Conservation (phyloP, 73 alveolate species). For the Uronychia setigera region DNA sequence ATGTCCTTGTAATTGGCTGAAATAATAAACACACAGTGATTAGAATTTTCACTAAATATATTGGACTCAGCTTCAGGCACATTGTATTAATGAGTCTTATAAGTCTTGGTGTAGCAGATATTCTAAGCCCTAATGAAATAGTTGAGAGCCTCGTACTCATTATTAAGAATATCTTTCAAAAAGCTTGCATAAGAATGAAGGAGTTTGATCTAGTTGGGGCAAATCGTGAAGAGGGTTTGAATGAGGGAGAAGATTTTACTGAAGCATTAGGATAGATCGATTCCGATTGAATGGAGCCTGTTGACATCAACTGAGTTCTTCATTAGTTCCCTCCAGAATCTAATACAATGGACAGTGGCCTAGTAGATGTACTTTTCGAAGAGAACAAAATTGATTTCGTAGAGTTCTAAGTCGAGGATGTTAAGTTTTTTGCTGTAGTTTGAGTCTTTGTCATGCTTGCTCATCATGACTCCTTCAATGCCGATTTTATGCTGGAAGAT, state of each 20-base stretch:
- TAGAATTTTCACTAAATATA: constrained; percentile 3
- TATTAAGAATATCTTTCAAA: constrained; percentile 1
- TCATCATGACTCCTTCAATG: neutral
- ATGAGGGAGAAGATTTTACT: neutral
- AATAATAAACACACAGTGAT: neutral
- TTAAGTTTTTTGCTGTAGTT: neutral
- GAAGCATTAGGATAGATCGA: neutral
- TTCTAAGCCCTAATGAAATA: neutral
- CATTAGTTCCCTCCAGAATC: constrained; percentile 6
- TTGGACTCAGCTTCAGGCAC: neutral
- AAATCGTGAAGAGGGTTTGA: neutral
- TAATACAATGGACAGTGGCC: neutral
- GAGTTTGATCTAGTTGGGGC: neutral
- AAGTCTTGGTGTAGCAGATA: neutral
- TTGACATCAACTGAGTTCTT: neutral
- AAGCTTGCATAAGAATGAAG: neutral
- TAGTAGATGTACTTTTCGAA: neutral
- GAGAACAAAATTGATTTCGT: neutral
- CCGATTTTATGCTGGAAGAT: neutral
- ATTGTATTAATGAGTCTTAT: neutral
- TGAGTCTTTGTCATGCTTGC: neutral
- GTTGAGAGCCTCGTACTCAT: neutral
- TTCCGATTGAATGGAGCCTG: neutral
- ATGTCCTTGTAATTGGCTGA: neutral
- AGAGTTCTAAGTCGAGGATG: neutral